Base-by-base conservation (phyloP, 202 grass and related monocot genomes). In the Panicum virgatum region DNA sequence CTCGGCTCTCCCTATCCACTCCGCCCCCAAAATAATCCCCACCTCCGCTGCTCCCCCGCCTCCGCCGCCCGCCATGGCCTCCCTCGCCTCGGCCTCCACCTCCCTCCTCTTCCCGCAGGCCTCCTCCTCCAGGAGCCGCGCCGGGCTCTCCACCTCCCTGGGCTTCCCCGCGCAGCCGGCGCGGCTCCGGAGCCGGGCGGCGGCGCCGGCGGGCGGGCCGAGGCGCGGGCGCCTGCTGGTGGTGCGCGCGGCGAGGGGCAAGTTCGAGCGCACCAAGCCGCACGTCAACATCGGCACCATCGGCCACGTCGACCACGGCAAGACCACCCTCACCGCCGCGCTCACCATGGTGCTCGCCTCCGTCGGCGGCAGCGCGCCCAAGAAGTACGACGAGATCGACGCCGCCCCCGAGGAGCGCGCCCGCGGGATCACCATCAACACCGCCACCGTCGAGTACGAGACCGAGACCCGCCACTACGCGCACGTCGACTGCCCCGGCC, bases 311-410 rank as follows among this genome's bases (percentile, higher is more conserved):
- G 96, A 99, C 96, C 96, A 99, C 83, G 96, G 96, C 23, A 99
- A 99, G 82, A 99, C 96, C 61, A 96, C 93, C 27, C 91, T 99
- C 34, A 99, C 96, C 1, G 96, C 96, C 3, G 93, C 96, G 11
- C 85, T 99, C 72, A 99, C 96, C 80, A 99, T 99, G 96, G 96
- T 92, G 63, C 92, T 99, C 56, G 91, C 91, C 36, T 86, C 86
- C 40, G 80, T 99, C 60, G 93, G 93, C 20, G 89, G 89, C 42
- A 96, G 92, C 66, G 77, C 89, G 9, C 89, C 96, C 39, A 99
- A 99, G 91, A 99, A 99, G 93, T 99, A 99, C 75, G 93, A 99
- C 47, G 96, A 99, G 92, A 99, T 99, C 73, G 96, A 99, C 71
- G 96, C 93, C 0, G 96, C 96, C 0, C 96, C 96, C 52, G 93